Evolutionary conservation across 2,329 filamentous ascomycete genomes (phyloP), one percentile per base, ranked within the genome.

Genomic region (Myrmaecium sp.): DNA sequence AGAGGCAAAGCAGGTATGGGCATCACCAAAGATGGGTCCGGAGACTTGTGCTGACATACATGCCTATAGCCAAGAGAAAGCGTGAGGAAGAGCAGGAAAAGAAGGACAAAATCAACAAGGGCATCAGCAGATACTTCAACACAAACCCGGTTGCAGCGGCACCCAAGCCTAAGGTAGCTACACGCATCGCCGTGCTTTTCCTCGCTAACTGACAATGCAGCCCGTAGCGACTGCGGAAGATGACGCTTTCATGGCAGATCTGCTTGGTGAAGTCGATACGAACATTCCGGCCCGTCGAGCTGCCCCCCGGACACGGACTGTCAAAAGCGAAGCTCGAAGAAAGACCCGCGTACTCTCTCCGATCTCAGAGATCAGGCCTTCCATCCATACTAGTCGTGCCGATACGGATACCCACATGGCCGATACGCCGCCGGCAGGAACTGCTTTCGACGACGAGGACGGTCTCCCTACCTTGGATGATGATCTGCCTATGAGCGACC

Each of bases 101-200:
- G 47, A 71, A 77, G 43, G 80, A 92, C 40, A 83, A 80, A 49
- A 81, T 83, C 38, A 83, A 91, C 51, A 78, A 79, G 44, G 78
- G 83, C 40, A 95, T 98, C 47, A 83, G 76, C 53, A 86, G 91
- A 43, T 98, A 91, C 55, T 95, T 98, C 49, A 86, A 69, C 38
- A 79, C 77, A 40, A 82, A 81, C 29, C 66, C 69, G 17, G 60
- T 61, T 18, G 52, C 59, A 19, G 51, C 57, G 26, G 74, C 73
- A 30, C 61, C 74, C 9, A 95, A 94, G 48, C 64, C 77, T 11
- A 95, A 93, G 66, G 82, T 84, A 52, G 31, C 52, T 15, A 31
- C 31, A 5, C 14, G n/a, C 7, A 2, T 14, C 5, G 17, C n/a
- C 6, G 5, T 20, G 8, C 14, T 18, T 6, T 27, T 16, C 27